Evolutionary conservation across 1,139 yeast genomes (phyloP).

Genomic region (Pichia sp.): DNA sequence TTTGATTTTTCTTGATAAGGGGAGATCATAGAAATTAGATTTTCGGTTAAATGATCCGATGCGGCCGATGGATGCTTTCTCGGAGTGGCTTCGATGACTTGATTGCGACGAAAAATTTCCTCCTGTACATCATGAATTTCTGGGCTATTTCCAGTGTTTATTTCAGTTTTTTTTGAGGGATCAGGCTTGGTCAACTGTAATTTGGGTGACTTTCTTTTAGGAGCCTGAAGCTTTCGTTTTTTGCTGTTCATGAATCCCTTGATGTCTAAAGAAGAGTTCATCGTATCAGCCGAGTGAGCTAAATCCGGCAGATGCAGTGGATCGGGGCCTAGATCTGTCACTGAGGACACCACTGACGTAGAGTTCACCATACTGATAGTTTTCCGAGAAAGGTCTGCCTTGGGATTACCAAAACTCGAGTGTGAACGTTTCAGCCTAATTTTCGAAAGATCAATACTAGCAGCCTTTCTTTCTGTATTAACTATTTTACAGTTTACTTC

Average conservation of each 20-base stretch:
- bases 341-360: neutral
- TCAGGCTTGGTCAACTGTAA: neutral
- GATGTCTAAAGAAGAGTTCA: neutral
- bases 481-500: constrained; percentile 1
- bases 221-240: constrained; percentile 12
- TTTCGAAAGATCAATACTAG: constrained; percentile 18
- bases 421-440: constrained; percentile 24
- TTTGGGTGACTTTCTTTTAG: neutral
- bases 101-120: constrained; percentile 10
- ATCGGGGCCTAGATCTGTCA: neutral
- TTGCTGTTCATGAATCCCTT: constrained; percentile 15
- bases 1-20: neutral
- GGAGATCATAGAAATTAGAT: neutral
- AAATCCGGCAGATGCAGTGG: neutral
- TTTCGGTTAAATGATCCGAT: neutral
- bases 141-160: neutral
- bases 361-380: constrained; percentile 30
- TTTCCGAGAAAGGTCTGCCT: constrained; percentile 26
- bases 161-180: neutral
- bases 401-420: constrained; percentile 22
- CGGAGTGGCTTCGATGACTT: constrained; percentile 25
- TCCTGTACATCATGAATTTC: neutral
- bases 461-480: constrained; percentile 4
- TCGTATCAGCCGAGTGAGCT: neutral
- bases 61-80: neutral